Evolutionary conservation across 1,139 yeast genomes (phyloP).

Genomic region (Williopsis jadinii): DNA sequence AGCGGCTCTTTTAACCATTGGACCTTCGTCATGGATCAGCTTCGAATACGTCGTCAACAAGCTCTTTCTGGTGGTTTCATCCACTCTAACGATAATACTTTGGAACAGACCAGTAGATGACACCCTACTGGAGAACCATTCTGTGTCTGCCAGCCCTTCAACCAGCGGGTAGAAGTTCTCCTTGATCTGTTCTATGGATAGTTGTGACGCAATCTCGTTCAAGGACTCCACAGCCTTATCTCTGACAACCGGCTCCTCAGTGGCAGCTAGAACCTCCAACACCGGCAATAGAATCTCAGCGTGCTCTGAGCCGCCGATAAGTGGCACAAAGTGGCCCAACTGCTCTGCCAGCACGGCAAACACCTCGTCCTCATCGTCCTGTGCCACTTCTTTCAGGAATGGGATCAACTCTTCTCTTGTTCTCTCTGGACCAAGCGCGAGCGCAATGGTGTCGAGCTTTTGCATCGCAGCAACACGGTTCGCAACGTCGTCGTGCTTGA

Average conservation of each 20-base stretch:
- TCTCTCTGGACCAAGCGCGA: conserved; percentile 92
- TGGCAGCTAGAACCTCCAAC: conserved; percentile 81
- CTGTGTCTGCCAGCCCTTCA: conserved; percentile 73
- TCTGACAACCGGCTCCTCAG: conserved; percentile 97
- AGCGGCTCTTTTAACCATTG: conserved; percentile 96
- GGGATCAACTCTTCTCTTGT: conserved; percentile 87
- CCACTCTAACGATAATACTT: conserved; percentile 58
- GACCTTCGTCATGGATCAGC: conserved; percentile 84
- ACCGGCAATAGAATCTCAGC: conserved; percentile 77
- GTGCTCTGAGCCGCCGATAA: conserved; percentile 78
- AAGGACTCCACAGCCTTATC: conserved; percentile 90
- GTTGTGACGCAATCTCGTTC: conserved; percentile 58
- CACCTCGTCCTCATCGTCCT: conserved; percentile 98
- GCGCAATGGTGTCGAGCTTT: conserved; percentile 86
- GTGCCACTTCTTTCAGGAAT: conserved; percentile 84
- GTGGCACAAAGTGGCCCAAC: conserved; percentile 79
- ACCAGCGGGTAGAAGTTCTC: conserved; percentile 69
- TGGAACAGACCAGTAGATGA: conserved; percentile 89
- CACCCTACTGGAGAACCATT: conserved; percentile 92
- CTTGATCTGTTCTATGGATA: conserved; percentile 61
- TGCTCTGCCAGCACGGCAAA: conserved; percentile 90
- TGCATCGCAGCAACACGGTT: conserved; percentile 94
- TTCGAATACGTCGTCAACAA: conserved; percentile 62
- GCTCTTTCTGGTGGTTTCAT: conserved; percentile 44
- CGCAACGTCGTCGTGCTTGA: conserved; percentile 91